These are phyloP conservation scores for Cyclostephanos invisitatus DNA, from an alignment of 108 stramenopile species.

Conservation along the genomic window DNA sequence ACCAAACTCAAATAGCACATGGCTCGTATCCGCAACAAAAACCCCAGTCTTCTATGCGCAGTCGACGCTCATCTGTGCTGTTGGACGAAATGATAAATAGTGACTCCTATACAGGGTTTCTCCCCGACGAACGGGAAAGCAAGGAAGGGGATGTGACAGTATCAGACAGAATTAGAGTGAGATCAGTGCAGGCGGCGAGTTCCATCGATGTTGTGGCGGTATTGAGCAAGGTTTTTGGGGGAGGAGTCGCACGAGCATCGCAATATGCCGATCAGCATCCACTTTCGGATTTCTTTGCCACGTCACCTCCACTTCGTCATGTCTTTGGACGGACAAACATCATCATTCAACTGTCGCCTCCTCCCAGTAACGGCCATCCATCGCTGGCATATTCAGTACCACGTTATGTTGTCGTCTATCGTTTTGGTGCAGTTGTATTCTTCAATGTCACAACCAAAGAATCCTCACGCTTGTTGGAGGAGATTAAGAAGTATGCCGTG, in stretches of 20 bases:
- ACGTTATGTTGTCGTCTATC: conserved; percentile 84
- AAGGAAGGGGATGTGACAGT: conserved; percentile 36
- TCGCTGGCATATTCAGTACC: conserved; percentile 46
- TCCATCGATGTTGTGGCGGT: conserved; percentile 73
- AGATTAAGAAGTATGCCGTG: conserved; percentile 63
- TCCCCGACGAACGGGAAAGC: conserved; percentile 35
- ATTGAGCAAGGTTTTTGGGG: conserved; percentile 67
- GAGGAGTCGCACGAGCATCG: conserved; percentile 41
- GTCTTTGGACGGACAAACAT: conserved; percentile 69
- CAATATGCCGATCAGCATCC: conserved; percentile 48
- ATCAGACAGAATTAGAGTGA: conserved; percentile 51
- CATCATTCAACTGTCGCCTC: conserved; percentile 59
- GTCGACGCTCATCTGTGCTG: conserved; percentile 29
- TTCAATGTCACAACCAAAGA: conserved; percentile 83
- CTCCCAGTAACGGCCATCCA: conserved; percentile 32
- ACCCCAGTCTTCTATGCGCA: conserved; percentile 37
- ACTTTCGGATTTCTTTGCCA: conserved; percentile 42
- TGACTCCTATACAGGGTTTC: conserved; percentile 28
- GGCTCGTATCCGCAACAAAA: conserved; percentile 15
- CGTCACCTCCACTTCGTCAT: conserved; percentile 57
- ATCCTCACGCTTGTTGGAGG: conserved; percentile 53
- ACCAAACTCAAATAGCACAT: conserved; percentile 10
- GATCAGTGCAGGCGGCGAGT: conserved; percentile 70
- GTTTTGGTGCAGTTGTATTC: conserved; percentile 90
- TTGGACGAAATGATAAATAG: conserved; percentile 47